Evolutionary conservation across 371 early-diverging fungal species (phyloP).

Genomic region (Rhizomucor miehei): DNA sequence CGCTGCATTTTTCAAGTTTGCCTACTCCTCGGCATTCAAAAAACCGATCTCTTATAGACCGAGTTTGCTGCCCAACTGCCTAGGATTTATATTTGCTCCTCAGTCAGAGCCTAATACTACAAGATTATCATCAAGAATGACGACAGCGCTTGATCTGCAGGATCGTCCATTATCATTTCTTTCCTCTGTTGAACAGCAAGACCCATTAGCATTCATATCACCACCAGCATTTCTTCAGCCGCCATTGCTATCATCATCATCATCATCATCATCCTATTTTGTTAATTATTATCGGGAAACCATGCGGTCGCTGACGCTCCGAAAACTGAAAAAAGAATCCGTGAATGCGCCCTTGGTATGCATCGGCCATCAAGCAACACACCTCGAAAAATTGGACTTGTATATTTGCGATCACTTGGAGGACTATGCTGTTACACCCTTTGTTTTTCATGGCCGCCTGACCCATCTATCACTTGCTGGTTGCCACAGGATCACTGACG

Average conservation of each 20-base stretch:
- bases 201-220: no score
- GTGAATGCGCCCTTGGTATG: slow-evolving; percentile 28
- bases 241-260: slow-evolving; percentile 1
- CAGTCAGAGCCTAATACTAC: no score
- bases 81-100: no score
- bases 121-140: neutral
- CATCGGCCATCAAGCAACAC: slow-evolving; percentile 24
- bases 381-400: slow-evolving; percentile 30
- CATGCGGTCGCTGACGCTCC: slow-evolving; percentile 31
- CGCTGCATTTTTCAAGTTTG: slow-evolving; percentile 4
- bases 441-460: slow-evolving; percentile 21
- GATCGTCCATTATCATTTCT: no score
- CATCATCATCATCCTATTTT: neutral
- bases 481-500: slow-evolving; percentile 51
- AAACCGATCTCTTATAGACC: no score
- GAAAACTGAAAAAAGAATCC: slow-evolving; percentile 33
- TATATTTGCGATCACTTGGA: slow-evolving; percentile 39
- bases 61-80: no score
- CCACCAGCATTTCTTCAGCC: no score
- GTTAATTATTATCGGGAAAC: slow-evolving; percentile 1
- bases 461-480: slow-evolving; percentile 55
- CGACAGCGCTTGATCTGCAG: neutral
- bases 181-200: no score
- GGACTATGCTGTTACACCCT: slow-evolving; percentile 21
- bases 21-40: neutral